A percentile compares a stretch with the other conserved stretches of the same genome.
Evolutionary conservation across 2,329 filamentous ascomycete genomes (phyloP).

Genomic region (Beauveria sp.): DNA sequence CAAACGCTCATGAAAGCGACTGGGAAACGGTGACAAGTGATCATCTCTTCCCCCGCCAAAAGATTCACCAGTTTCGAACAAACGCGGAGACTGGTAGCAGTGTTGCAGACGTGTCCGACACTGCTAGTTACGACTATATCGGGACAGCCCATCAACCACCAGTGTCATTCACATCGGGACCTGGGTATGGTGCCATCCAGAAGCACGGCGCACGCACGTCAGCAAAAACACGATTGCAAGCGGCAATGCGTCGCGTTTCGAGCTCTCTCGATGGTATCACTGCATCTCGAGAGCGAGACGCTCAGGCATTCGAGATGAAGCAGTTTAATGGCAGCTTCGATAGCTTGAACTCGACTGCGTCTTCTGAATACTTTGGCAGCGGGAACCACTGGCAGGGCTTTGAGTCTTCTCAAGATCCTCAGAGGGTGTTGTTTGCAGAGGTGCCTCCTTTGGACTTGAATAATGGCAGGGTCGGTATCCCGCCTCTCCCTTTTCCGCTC

Average conservation of each 20-base stretch:
- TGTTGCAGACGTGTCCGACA: slow-evolving; percentile 37
- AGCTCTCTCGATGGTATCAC: slow-evolving; percentile 8
- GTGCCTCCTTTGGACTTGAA: not conserved
- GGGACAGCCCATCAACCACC: not conserved
- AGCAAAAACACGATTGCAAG: not conserved
- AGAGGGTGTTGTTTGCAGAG: not conserved
- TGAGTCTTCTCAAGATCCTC: not conserved
- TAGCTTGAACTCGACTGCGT: slow-evolving; percentile 23
- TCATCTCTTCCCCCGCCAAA: slow-evolving; percentile 3
- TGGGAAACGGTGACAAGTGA: slow-evolving; percentile 32
- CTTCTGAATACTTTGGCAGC: slow-evolving; percentile 7
- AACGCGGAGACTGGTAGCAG: slow-evolving; percentile 30
- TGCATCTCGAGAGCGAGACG: not conserved
- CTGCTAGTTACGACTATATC: not conserved
- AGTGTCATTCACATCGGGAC: not conserved
- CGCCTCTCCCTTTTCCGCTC: slow-evolving; percentile 27
- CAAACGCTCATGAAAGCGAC: slow-evolving; percentile 22
- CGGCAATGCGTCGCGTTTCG: slow-evolving; percentile 9
- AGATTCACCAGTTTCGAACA: not conserved
- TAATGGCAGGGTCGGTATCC: slow-evolving; percentile 12
- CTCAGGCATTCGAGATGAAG: slow-evolving; percentile 18
- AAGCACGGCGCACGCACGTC: not conserved
- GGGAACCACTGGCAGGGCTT: slow-evolving; percentile 7
- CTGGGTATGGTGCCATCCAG: not conserved
- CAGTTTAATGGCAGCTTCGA: slow-evolving; percentile 22